phyloP scores from a whole-genome alignment of 2,329 filamentous ascomycete species.

The Bipolaris victoriae region DNA sequence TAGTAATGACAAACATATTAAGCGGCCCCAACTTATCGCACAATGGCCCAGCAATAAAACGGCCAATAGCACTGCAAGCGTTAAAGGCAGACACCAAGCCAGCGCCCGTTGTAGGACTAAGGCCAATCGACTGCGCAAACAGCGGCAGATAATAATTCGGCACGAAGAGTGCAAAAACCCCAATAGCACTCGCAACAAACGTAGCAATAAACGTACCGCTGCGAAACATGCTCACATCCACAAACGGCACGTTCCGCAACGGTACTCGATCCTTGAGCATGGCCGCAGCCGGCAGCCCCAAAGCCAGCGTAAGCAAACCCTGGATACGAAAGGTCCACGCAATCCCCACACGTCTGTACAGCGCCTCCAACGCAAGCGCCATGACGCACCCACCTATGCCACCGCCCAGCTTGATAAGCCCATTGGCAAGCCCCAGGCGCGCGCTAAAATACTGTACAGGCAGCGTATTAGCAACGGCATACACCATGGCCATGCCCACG shows the following conservation, averaged over 20 bases:
- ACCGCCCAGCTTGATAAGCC: constrained; percentile 39
- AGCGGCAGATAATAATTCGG: constrained; percentile 40
- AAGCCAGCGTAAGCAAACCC: constrained; percentile 32
- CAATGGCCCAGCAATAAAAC: constrained; percentile 34
- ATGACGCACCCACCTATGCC: constrained; percentile 38
- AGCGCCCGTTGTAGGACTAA: constrained; percentile 35
- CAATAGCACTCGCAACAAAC: constrained; percentile 33
- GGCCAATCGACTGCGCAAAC: constrained; percentile 36
- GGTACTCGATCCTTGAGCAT: constrained; percentile 36
- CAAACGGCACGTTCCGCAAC: constrained; percentile 27
- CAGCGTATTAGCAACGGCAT: constrained; percentile 31
- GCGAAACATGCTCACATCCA: constrained; percentile 35
- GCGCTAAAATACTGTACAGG: constrained; percentile 41
- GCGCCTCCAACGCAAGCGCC: constrained; percentile 32
- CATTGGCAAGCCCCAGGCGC: constrained; percentile 39
- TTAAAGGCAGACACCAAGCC: constrained; percentile 38
- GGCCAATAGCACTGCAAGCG: constrained; percentile 37
- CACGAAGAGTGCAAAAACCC: constrained; percentile 39
- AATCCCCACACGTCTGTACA: constrained; percentile 36
- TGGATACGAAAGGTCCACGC: constrained; percentile 42
- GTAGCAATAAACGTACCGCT: constrained; percentile 30
- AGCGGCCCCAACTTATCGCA: constrained; percentile 41
- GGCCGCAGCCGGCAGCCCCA: constrained; percentile 35
- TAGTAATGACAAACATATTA: constrained; percentile 41
- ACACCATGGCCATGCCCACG: constrained; percentile 46